Percentiles rank a stretch among this genome's conserved stretches.
Evolutionary conservation across 768 basidiomycete genomes (phyloP).

Genomic region (Cystobasidiopsis lactophilus): DNA sequence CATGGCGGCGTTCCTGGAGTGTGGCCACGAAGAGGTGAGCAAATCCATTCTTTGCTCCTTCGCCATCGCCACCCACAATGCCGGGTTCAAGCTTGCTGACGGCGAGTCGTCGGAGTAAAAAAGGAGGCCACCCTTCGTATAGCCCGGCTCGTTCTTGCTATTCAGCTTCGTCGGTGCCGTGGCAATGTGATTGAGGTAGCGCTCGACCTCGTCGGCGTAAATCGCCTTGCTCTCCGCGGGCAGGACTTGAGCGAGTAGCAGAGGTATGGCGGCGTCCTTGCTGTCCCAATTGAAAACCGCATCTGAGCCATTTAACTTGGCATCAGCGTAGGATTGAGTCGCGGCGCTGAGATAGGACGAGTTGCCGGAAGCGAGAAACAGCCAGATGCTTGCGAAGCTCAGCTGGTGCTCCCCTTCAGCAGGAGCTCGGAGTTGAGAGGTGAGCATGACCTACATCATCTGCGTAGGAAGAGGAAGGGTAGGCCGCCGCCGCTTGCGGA

Average conservation of each 20-base stretch:
- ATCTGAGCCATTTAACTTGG: conserved; percentile 33
- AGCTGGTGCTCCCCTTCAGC: no score
- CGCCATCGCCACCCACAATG: conserved; percentile 69
- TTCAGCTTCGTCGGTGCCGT: conserved; percentile 36
- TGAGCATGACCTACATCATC: conserved; percentile 9
- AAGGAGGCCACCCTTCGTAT: no score
- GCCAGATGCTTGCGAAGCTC: background rate
- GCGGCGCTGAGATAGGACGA: conserved; percentile 2
- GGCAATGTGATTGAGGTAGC: conserved; percentile 31
- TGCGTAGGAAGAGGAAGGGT: conserved; percentile 43
- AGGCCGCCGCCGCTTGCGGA: conserved; percentile 40
- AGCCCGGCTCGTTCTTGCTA: background rate
- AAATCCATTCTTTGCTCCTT: conserved; percentile 46
- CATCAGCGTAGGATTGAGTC: conserved; percentile 30
- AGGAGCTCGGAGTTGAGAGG: no score
- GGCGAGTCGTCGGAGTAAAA: conserved; percentile 29
- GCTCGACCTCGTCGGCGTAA: background rate
- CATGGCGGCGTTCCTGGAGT: background rate
- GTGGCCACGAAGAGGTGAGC: background rate
- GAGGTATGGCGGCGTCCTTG: conserved; percentile 43
- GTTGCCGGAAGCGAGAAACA: conserved; percentile 2
- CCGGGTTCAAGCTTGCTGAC: conserved; percentile 47
- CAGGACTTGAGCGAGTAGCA: background rate
- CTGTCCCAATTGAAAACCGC: conserved; percentile 75
- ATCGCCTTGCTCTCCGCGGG: background rate